These are phyloP conservation scores for Tuber calosporum DNA, from an alignment of 495 filamentous ascomycete genomes.

Conservation along the genomic window DNA sequence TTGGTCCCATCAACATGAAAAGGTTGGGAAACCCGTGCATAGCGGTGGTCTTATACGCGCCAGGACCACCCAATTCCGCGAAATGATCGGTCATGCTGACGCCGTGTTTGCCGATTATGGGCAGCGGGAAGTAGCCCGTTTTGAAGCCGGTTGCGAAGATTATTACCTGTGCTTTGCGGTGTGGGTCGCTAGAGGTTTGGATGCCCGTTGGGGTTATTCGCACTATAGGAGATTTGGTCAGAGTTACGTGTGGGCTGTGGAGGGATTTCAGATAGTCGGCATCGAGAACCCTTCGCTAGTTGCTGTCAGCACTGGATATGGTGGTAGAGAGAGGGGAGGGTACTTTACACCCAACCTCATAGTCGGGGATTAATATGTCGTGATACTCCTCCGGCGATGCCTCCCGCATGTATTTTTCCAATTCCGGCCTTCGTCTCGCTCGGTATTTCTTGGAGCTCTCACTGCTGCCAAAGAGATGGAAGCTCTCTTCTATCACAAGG, in stretches of 20 bases:
- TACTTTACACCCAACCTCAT: constrained; percentile 55
- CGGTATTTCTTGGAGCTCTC: constrained; percentile 40
- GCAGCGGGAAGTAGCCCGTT: constrained; percentile 46
- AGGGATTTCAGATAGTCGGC: constrained; percentile 52
- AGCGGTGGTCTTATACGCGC: constrained; percentile 58
- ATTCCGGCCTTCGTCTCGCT: constrained; percentile 43
- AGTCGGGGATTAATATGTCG: constrained; percentile 57
- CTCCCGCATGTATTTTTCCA: constrained; percentile 48
- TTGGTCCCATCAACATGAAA: constrained; percentile 61
- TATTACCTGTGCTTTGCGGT: constrained; percentile 54
- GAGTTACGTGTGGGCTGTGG: constrained; percentile 50
- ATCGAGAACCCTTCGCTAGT: constrained; percentile 51
- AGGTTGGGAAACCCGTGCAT: constrained; percentile 63
- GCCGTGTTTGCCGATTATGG: constrained; percentile 48
- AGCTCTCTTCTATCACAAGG: constrained; percentile 27
- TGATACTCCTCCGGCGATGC: constrained; percentile 56
- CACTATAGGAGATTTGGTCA: constrained; percentile 46
- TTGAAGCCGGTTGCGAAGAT: constrained; percentile 56
- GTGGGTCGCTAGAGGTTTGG: constrained; percentile 32
- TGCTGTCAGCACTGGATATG: background rate
- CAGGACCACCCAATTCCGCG: constrained; percentile 51
- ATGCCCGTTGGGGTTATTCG: constrained; percentile 42
- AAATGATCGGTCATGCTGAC: constrained; percentile 51
- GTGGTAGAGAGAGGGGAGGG: background rate
- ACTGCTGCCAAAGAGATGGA: constrained; percentile 43